phyloP scores from a whole-genome alignment of 176 grass and related monocot genomes.

The Miscanthus lutarioriparius region DNA sequence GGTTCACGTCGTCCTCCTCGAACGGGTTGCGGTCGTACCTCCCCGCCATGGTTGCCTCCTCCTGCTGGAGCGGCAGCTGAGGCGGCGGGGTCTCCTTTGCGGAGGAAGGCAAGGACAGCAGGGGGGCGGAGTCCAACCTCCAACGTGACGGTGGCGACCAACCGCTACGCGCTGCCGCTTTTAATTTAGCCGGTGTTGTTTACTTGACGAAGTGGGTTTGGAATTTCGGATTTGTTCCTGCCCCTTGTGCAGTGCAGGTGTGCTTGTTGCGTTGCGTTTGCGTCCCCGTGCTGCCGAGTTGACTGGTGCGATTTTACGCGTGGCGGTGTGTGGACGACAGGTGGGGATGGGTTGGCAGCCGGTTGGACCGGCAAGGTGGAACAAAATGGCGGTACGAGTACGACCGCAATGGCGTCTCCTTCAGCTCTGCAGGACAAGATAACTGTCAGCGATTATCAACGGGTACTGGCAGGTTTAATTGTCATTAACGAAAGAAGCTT shows the following conservation, averaged over 20 bases:
- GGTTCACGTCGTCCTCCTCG: constrained; percentile 92
- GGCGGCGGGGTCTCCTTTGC: constrained; percentile 40
- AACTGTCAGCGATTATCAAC: constrained; percentile 1
- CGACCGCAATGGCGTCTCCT: background rate
- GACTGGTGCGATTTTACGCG: constrained; percentile 4
- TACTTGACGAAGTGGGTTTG: constrained; percentile 47
- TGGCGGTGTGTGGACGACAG: background rate
- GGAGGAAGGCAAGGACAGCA: background rate
- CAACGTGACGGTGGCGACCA: constrained; percentile 40
- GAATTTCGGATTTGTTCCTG: constrained; percentile 40
- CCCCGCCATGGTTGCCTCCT: constrained; percentile 63
- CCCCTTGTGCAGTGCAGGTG: background rate
- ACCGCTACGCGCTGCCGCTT: constrained; percentile 25
- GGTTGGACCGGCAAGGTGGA: background rate
- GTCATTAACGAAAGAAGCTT: background rate
- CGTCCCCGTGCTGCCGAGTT: background rate
- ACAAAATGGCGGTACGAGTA: background rate
- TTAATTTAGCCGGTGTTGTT: constrained; percentile 10
- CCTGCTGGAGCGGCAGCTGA: background rate
- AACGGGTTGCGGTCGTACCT: constrained; percentile 95
- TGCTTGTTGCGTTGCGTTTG: background rate
- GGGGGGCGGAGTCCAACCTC: background rate
- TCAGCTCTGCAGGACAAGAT: background rate
- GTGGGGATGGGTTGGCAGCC: constrained; percentile 2
- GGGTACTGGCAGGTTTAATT: background rate